Evolutionary conservation across 257 asterid genomes (phyloP).

Genomic region (Nicotiana attenuata): DNA sequence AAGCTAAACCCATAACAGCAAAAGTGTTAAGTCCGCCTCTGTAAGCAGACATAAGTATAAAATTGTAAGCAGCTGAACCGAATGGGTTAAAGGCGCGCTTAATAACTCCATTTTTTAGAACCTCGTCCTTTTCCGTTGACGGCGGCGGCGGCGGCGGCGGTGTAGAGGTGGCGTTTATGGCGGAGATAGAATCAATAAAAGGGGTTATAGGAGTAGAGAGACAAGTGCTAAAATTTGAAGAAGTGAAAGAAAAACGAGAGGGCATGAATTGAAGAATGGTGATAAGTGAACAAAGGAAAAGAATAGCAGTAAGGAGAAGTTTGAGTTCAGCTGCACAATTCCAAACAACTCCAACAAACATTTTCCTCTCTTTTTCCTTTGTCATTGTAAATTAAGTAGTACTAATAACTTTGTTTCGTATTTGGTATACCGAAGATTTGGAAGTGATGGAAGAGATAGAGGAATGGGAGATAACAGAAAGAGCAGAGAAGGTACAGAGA

Average conservation of each 20-base stretch:
- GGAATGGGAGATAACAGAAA: background rate
- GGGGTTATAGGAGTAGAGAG: conserved; percentile 26
- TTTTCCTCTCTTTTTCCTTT: conserved; percentile 37
- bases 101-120: conserved; percentile 23
- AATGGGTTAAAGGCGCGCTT: conserved; percentile 55
- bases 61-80: conserved; percentile 74
- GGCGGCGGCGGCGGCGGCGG: background rate
- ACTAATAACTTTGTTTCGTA: background rate
- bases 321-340: conserved; percentile 71
- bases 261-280: conserved; percentile 64
- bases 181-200: background rate
- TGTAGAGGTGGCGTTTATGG: background rate
- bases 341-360: conserved; percentile 65
- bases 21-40: conserved; percentile 76
- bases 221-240: conserved; percentile 43
- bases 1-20: conserved; percentile 72
- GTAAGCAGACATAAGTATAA: conserved; percentile 85
- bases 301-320: conserved; percentile 49
- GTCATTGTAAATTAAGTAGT: background rate
- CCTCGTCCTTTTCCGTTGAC: background rate
- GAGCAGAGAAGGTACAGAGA: background rate
- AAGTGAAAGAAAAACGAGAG: conserved; percentile 40
- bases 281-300: conserved; percentile 51
- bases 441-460: background rate
- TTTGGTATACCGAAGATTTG: background rate